phyloP scores from a whole-genome alignment of 2,329 filamentous ascomycete species.

The Neurospora crassa region DNA sequence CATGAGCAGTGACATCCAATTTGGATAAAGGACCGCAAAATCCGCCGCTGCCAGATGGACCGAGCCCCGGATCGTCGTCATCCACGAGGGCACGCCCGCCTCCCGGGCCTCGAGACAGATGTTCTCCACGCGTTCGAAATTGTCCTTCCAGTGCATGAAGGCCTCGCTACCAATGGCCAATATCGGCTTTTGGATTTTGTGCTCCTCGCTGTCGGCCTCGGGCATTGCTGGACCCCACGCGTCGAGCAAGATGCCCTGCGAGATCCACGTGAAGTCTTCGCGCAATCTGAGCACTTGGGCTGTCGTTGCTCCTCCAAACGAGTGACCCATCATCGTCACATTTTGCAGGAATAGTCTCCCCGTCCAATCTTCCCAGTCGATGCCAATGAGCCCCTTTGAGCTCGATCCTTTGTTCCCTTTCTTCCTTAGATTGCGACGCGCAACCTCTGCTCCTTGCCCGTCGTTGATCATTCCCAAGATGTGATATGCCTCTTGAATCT shows the following conservation, averaged over 20 bases:
- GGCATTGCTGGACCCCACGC: constrained; percentile 29
- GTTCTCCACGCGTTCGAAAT: constrained; percentile 47
- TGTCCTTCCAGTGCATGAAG: constrained; percentile 60
- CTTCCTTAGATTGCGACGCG: constrained; percentile 41
- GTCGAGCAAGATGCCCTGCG: constrained; percentile 30
- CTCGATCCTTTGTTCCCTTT: constrained; percentile 50
- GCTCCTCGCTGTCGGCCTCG: constrained; percentile 29
- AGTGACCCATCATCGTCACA: constrained; percentile 55
- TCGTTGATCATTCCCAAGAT: constrained; percentile 44
- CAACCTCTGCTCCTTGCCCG: constrained; percentile 42
- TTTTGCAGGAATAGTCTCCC: constrained; percentile 43
- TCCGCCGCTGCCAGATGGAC: constrained; percentile 59
- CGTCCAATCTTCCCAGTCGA: constrained; percentile 48
- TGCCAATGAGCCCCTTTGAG: constrained; percentile 45
- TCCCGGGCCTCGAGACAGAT: constrained; percentile 46
- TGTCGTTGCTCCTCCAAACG: constrained; percentile 56
- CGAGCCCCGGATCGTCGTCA: constrained; percentile 46
- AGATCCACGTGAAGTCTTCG: constrained; percentile 32
- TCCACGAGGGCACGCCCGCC: constrained; percentile 36
- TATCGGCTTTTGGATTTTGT: constrained; percentile 41
- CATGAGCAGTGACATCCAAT: constrained; percentile 45
- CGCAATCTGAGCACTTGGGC: constrained; percentile 48
- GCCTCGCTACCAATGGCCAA: constrained; percentile 58
- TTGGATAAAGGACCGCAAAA: constrained; percentile 54
- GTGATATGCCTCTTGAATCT: constrained; percentile 54